phyloP scores from a whole-genome alignment of 306 rosid genomes.

The Cajanus cajan region DNA sequence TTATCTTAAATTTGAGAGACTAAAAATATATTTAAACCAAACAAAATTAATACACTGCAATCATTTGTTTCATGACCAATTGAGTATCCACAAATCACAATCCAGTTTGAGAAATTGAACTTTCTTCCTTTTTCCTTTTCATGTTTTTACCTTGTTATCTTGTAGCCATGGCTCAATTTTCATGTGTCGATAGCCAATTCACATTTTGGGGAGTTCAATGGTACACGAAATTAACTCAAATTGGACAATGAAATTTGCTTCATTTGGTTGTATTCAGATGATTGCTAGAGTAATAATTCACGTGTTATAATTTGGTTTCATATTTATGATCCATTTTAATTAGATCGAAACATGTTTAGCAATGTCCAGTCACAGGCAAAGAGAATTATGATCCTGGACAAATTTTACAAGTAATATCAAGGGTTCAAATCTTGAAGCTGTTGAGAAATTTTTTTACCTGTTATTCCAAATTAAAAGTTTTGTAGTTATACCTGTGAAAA shows the following conservation, averaged over 20 bases:
- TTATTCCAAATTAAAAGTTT: too few species aligned
- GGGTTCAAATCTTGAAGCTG: too few species aligned
- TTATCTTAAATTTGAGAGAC: too few species aligned
- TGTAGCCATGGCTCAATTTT: background rate
- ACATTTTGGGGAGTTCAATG: background rate
- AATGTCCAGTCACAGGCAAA: background rate
- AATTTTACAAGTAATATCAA: background rate
- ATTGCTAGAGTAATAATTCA: background rate
- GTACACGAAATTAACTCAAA: background rate
- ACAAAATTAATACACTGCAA: too few species aligned
- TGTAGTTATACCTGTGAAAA: too few species aligned
- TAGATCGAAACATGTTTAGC: background rate
- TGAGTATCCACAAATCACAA: too few species aligned
- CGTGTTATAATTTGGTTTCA: background rate
- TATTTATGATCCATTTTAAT: background rate
- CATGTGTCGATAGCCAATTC: background rate
- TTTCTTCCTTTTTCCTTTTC: background rate
- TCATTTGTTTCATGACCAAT: background rate
- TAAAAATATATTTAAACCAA: too few species aligned
- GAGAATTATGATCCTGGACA: background rate
- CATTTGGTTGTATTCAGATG: background rate
- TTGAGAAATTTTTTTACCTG: too few species aligned
- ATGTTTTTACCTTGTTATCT: background rate
- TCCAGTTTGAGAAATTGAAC: background rate
- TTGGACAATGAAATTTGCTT: background rate